Evolutionary conservation across 2,329 filamentous ascomycete species (phyloP), one percentile per base, ranked within the genome.

Genomic region (Arthrobotrys musiformis): DNA sequence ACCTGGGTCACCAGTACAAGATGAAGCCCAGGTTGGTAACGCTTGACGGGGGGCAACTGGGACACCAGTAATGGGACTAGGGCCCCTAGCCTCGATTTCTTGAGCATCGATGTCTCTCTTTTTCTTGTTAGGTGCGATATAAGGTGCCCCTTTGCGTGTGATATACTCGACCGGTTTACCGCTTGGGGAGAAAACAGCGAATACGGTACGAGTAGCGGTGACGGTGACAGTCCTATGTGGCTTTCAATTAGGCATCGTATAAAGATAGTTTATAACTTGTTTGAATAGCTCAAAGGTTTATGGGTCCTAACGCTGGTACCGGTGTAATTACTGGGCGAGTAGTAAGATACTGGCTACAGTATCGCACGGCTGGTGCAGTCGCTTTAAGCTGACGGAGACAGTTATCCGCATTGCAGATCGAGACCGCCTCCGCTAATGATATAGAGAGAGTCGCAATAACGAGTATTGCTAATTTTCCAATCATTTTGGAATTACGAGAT

Each of bases 131-230:
- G 70, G 70, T 1, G 77, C 66, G 8, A 76, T 79, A 46, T 79
- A 79, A 2, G 77, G 77, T 15, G 70, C 68, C 33, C 33, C 64
- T 22, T 76, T 77, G 30, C 77, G 70, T n/a, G 77, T 79, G 30
- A 79, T 37, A 37, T 68, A 70, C 15, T 66, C 63, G 48, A 62
- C 48, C 1, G 56, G 54, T 42, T 48, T 61, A 30, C 60, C 28
- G 28, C 54, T 37, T 2, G 54, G 54, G 9, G 60, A 70, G 37
- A 70, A 67, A 52, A 77, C 73, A 15, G 60, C 60, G 19, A 77
- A 77, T 35, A 77, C 66, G 7, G 73, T 77, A 35, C 66, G 66
- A 24, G 60, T 77, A 5, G 60, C 73, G 4, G 73, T 77, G 13
- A 77, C 73, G n/a, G 61, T 30, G 15, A 66, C 62, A 13, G 73